Base-by-base conservation (phyloP, 75 land plant genomes). In the Sequoia sempervirens region DNA sequence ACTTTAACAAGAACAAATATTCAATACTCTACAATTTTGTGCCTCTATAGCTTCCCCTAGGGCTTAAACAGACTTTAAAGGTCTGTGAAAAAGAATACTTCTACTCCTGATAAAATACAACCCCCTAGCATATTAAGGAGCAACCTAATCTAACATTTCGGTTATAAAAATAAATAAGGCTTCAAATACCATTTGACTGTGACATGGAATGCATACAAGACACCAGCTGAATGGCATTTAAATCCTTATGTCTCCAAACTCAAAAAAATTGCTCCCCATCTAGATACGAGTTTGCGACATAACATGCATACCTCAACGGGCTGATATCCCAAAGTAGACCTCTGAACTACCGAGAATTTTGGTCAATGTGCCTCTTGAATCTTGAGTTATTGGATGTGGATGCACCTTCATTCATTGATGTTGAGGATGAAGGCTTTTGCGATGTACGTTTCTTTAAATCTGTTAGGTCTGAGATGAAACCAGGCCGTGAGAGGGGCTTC, bases 401-500 rank as follows among this genome's bases (percentile, higher is more conserved):
- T 20, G 79, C 20, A 38, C 79, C 45, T 75, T 40, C 79, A 75
- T 40, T n/a, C 10, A 1, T 37, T 20, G 23, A 75, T 17, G 79
- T 75, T 17, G 79, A 36, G 20, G 41, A 37, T 40, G 79, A 40
- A 38, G 79, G 79, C 46, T 18, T 75, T 75, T 37, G 23, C 6
- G 79, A 20, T 75, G 40, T 4, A 40, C 41, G 79, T 18, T 36
- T 75, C 40, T 75, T 75, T 20, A 75, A 38, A 37, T 18, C 79
- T 43, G 15, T 32, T 36, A 78, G 28, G 68, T 84, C 87, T 75
- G 86, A 75, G 72, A 89, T 85, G 85, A 85, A 81, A 26, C 94
- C 92, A 2, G 94, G 94, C 13, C 90, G 86, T 70, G 91, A 86
- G 18, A 93, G 90, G 64, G 82, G 61, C 70, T 91, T 87, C 85